Evolutionary conservation across 1,284 basidiomycete genomes (phyloP), one percentile per base, ranked within the genome.

Genomic region (Porphyrellus sp.): DNA sequence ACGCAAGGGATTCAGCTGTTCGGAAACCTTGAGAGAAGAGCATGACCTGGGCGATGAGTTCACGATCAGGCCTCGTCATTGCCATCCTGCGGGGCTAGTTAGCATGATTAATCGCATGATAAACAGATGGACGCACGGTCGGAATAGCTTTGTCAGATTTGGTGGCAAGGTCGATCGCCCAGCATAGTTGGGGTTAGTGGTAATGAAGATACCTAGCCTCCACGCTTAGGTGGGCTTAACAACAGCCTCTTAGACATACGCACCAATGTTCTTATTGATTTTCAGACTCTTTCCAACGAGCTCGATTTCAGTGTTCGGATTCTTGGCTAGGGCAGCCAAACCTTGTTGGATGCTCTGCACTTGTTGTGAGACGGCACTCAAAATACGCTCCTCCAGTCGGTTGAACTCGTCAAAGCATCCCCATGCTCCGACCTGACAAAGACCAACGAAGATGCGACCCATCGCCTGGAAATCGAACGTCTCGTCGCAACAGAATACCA

Each of bases 381-480:
- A 78, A 69, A 99, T 99, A 48, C 96, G 85, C 72, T 99, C 98
- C 69, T 99, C 96, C 39, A 99, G 80, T 65, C 97, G 89, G 71
- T 99, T 99, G 76, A 96, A 96, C 73, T 96, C 93, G 70, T 98
- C 94, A 72, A 98, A 98, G 69, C 95, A 98, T 24, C 95, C 95
- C 95, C 98, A 99, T 0, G 97, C 97, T 34, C 97, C 98, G 34
- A 99, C 97, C 75, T 98, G 93, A 74, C 96, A 99, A 18, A 99
- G 82, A 57, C 97, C 97, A 62, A 99, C 87, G 69, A 99, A 98
- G 65, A 99, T 98, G 63, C 97, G 91, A 57, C 96, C 96, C 97
- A 99, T 99, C 2, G 97, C 97, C 68, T 98, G 94, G 79, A 98
- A 98, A 73, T 99, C 98, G 71, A 99, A 99, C 0, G 93, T 98